Base-by-base conservation (phyloP, 1,139 yeast species). In the Yamadazyma jaroonii region DNA sequence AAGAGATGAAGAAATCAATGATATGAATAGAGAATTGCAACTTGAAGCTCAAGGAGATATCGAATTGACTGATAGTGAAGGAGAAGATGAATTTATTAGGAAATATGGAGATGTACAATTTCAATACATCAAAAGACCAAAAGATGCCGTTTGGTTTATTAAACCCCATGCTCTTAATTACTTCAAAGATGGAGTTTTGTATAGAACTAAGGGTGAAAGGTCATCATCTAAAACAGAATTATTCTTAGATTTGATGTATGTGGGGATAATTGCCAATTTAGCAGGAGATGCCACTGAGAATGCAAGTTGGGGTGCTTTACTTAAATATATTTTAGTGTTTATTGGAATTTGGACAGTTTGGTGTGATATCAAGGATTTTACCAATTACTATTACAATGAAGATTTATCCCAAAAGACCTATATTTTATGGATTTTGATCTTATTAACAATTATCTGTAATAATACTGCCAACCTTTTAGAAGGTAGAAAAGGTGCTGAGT, bases 261-360 rank as follows among this genome's bases (percentile, higher is more conserved):
- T 80, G 45, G 86, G 84, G 3, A 74, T 81, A 37, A 77, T 79
- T 25, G 78, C 84, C 25, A 77, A 77, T 43, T 59, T 80, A 39
- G 85, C 86, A 0, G 68, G 77, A 2, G 59, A 58, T 32, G 84
- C 83, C 0, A 66, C 76, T 10, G 77, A 72, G 40, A 54, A 68
- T 15, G 80, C 81, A 13, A 56, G 69, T 27, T 80, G 81, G 26
- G 54, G 53, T 3, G 61, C 79, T 0, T 56, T 79, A 20, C 56
- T 76, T 32, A 67, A 70, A 46, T 80, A 78, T 47, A 46, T 77
- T 9, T 50, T 81, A 31, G 56, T 78, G 4, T 80, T 80, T 43
- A 43, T 75, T 13, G 85, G 84, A 0, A 72, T 79, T 10, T 81
- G 81, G 77, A 73, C 72, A 20, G 75, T 81, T 20, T 81, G 87